phyloP scores from a whole-genome alignment of 371 early-diverging fungal species.

The Rhizopus delemar region DNA sequence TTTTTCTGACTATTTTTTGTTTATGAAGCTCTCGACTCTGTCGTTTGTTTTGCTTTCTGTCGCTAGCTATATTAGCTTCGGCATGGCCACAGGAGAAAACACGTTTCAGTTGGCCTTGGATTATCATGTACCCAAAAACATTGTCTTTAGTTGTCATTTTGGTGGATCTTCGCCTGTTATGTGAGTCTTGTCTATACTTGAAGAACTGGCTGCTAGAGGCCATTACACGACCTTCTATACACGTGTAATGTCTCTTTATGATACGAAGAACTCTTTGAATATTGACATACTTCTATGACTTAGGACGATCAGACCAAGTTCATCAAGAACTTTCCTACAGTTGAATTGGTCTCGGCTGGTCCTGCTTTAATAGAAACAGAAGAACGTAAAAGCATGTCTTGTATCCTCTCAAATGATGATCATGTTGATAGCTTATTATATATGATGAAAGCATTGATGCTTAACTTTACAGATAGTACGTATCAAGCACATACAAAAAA shows the following conservation, averaged over 20 bases:
- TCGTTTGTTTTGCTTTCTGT: too few relatives aligned
- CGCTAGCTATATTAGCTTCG: too few relatives aligned
- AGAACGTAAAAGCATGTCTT: too few relatives aligned
- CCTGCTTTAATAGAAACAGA: neutral
- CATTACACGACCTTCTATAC: constrained; percentile 14
- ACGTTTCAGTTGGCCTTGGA: too few relatives aligned
- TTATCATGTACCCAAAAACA: constrained; percentile 6
- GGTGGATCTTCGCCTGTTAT: constrained; percentile 24
- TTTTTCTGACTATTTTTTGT: too few relatives aligned
- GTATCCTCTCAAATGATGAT: too few relatives aligned
- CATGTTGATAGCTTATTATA: too few relatives aligned
- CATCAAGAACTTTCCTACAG: constrained; percentile 15
- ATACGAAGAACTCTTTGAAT: neutral
- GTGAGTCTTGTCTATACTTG: constrained; percentile 21
- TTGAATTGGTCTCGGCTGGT: constrained; percentile 22
- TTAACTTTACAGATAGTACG: neutral
- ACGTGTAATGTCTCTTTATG: constrained; percentile 7
- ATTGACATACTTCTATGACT: neutral
- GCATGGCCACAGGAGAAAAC: too few relatives aligned
- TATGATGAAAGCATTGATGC: too few relatives aligned
- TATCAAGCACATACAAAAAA: neutral
- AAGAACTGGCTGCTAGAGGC: constrained; percentile 16
- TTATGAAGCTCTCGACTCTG: too few relatives aligned
- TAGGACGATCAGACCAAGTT: constrained; percentile 20
- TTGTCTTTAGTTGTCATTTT: constrained; percentile 8